These are phyloP conservation scores for Phytopythium chamaehyphon DNA, from an alignment of 352 stramenopile species.

Conservation along the genomic window DNA sequence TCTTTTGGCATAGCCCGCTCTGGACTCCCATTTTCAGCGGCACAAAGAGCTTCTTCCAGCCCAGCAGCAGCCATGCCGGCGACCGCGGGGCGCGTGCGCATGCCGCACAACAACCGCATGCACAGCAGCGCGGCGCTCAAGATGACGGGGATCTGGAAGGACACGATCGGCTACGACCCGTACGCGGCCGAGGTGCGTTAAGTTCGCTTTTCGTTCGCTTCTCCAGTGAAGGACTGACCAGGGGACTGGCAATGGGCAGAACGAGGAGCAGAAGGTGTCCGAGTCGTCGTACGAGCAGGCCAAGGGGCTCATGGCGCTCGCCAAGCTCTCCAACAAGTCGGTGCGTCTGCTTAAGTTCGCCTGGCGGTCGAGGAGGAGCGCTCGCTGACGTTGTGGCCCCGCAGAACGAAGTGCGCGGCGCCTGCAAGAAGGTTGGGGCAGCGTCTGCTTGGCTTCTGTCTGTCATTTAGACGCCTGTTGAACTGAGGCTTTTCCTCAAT, in stretches of 20 bases:
- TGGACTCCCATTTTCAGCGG: neutral
- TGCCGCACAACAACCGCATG: conserved; percentile 98
- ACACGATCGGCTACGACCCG: conserved; percentile 96
- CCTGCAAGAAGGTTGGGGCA: conserved; percentile 89
- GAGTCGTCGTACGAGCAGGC: conserved; percentile 86
- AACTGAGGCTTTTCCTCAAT: conserved; percentile 1
- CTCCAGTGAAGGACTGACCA: no score
- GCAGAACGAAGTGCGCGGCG: conserved; percentile 70
- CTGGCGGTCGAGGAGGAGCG: no score
- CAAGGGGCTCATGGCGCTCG: conserved; percentile 92
- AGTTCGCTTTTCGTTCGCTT: neutral
- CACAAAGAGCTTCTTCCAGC: no score
- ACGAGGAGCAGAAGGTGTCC: conserved; percentile 54
- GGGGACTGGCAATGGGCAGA: conserved; percentile 9
- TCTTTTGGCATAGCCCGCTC: neutral
- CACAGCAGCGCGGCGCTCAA: conserved; percentile 91
- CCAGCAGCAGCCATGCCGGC: conserved; percentile 78
- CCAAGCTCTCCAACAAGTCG: conserved; percentile 92
- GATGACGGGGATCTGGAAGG: conserved; percentile 96
- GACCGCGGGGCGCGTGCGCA: conserved; percentile 85
- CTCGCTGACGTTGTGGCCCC: neutral
- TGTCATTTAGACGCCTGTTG: no score
- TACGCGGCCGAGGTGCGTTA: conserved; percentile 69
- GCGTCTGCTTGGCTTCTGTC: no score
- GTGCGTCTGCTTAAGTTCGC: no score